phyloP scores from a whole-genome alignment of 1,139 yeast genomes.

The Nematodospora anomalae region DNA sequence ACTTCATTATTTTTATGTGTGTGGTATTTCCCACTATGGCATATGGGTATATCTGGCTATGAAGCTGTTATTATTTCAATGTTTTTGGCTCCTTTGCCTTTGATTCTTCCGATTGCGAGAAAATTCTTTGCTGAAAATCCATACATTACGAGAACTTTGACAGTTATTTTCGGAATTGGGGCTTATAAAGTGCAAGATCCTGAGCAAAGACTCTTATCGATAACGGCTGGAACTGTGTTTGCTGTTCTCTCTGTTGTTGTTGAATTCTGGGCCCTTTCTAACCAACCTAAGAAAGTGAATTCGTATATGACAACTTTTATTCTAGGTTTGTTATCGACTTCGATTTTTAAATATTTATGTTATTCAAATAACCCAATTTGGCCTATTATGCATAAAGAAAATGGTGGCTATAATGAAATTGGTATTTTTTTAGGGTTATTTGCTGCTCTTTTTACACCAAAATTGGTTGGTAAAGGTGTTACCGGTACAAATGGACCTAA shows the following conservation, averaged over 20 bases:
- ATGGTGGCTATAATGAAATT: slow-evolving; percentile 81
- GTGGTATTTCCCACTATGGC: slow-evolving; percentile 98
- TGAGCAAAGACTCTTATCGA: slow-evolving; percentile 60
- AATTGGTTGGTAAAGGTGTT: slow-evolving; percentile 2
- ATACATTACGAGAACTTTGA: slow-evolving; percentile 49
- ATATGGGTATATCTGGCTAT: slow-evolving; percentile 95
- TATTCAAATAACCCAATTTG: slow-evolving; percentile 92
- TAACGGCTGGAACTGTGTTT: slow-evolving; percentile 67
- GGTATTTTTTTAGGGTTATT: slow-evolving; percentile 70
- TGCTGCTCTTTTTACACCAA: slow-evolving; percentile 56
- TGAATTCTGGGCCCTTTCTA: slow-evolving; percentile 48
- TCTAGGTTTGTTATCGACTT: slow-evolving; percentile 71
- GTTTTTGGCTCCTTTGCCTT: slow-evolving; percentile 57
- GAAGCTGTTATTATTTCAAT: slow-evolving; percentile 66
- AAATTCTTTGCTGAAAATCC: slow-evolving; percentile 41
- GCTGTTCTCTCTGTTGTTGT: slow-evolving; percentile 62
- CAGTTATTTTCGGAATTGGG: slow-evolving; percentile 72
- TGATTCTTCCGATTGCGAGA: slow-evolving; percentile 55
- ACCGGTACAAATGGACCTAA: not conserved
- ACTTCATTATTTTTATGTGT: slow-evolving; percentile 82
- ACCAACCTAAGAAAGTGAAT: slow-evolving; percentile 43
- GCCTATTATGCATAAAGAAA: slow-evolving; percentile 87
- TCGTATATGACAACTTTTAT: slow-evolving; percentile 63
- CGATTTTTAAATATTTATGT: slow-evolving; percentile 70
- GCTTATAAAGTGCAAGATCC: slow-evolving; percentile 71